Evolutionary conservation across 345 rosid genomes (phyloP), one percentile per base, ranked within the genome.

Genomic region (Limnanthes douglasii): DNA sequence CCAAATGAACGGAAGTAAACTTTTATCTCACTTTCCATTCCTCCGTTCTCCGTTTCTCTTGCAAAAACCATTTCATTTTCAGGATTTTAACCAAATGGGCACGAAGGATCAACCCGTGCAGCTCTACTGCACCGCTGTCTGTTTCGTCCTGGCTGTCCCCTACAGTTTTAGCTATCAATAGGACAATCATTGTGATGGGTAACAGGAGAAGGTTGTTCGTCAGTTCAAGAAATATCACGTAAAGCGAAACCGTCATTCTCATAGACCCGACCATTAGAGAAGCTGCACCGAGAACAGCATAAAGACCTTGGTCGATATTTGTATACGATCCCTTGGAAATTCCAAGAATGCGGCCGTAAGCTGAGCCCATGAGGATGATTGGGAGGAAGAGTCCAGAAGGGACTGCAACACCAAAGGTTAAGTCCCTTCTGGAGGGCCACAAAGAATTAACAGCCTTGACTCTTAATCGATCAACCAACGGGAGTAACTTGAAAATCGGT

Each of bases 341-440:
- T 1, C 93, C 95, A 14, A 88, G 79, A 45, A 88, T 56, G 8
- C 97, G 72, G 6, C 97, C 97, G 31, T 82, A 88, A 4, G 80
- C 85, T 17, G 93, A 64, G 6, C 97, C 97, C 64, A 73, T 73
- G 19, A 88, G 95, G 36, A 88, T 88, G 57, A 88, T 76, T 0
- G 97, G 95, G 31, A 88, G 78, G 63, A 88, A 88, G 29, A 88
- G 97, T 21, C 97, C 97, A 6, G 95, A 75, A 7, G 97, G 97
- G 29, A 78, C 82, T 18, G 95, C 95, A 51, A 88, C 82, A 37
- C 97, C 97, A 10, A 75, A 78, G 25, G 97, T 88, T 52, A 82
- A 13, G 25, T 78, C 55, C 39, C 93, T 95, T n/a, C n/a, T n/a
- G n/a, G n/a, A n/a, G n/a, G n/a, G n/a, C n/a, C n/a, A n/a, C n/a